Conservation (phyloP, 257 asterid species). For the Solanum lignicaule region DNA sequence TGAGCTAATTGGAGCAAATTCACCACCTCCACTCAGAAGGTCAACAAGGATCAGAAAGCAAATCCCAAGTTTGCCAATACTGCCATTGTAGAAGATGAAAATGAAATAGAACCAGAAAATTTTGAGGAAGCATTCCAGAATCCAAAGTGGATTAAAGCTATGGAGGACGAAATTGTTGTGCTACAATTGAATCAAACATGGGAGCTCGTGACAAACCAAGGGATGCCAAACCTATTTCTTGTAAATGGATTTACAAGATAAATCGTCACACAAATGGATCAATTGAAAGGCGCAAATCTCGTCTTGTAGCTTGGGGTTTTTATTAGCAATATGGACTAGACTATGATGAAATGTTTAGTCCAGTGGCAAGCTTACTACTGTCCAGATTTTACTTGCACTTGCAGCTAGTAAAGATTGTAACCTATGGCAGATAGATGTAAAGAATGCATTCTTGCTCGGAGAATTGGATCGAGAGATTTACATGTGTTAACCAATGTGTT, state of each 20-base stretch:
- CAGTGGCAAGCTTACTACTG: neutral
- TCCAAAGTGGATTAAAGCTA: no score
- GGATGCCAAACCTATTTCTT: neutral
- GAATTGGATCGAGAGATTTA: neutral
- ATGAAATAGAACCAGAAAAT: no score
- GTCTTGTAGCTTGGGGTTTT: neutral
- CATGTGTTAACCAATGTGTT: neutral
- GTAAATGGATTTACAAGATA: neutral
- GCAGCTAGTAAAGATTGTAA: neutral
- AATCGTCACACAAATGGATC: neutral
- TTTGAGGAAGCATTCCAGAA: neutral
- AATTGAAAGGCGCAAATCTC: neutral
- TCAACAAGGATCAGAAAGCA: neutral
- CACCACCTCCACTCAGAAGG: neutral
- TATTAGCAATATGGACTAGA: neutral
- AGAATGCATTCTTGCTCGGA: neutral
- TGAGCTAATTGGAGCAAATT: neutral
- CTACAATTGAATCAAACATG: neutral
- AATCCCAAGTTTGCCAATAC: neutral
- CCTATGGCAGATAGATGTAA: neutral
- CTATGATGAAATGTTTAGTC: neutral
- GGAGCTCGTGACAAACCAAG: neutral
- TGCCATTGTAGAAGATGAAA: neutral
- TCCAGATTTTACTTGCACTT: neutral
- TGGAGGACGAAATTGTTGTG: no score